These are phyloP conservation scores for Ceratocystis smalleyi DNA, from an alignment of 2,329 filamentous ascomycete genomes.

Conservation along the genomic window DNA sequence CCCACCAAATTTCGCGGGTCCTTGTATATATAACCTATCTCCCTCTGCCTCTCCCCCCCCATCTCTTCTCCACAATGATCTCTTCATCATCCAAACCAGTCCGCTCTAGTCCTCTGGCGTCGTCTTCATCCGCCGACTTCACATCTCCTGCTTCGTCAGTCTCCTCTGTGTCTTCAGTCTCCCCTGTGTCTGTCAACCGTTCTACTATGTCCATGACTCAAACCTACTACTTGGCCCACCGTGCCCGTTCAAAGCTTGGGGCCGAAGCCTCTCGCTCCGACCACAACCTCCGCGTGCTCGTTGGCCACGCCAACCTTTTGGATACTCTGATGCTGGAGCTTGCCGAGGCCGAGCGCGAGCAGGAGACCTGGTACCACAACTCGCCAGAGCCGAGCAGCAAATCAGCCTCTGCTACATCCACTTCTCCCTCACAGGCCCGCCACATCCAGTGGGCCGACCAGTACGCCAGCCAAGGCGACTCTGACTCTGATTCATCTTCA, in stretches of 20 bases:
- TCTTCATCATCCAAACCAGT: not conserved
- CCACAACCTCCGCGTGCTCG: constrained; percentile 86
- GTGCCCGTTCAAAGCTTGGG: constrained; percentile 90
- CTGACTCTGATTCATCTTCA: constrained; percentile 3
- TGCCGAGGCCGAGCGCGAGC: constrained; percentile 83
- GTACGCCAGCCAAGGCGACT: constrained; percentile 28
- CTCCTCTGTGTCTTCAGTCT: constrained; percentile 26
- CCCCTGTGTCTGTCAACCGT: constrained; percentile 31
- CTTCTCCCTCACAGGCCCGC: constrained; percentile 42
- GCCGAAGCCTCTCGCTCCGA: constrained; percentile 77
- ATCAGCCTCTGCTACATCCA: constrained; percentile 23
- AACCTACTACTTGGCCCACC: constrained; percentile 96
- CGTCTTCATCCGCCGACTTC: constrained; percentile 19
- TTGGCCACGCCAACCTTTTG: constrained; percentile 96
- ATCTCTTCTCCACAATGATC: constrained; percentile 10
- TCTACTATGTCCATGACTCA: constrained; percentile 96
- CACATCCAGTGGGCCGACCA: constrained; percentile 65
- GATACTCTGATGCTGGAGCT: constrained; percentile 87
- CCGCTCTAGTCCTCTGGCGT: constrained; percentile 15
- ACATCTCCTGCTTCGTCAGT: constrained; percentile 23
- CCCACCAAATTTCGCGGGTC: not conserved
- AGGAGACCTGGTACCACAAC: constrained; percentile 85
- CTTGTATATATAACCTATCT: not conserved
- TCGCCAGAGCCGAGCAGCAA: constrained; percentile 62
- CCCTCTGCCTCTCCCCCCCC: not conserved